Conservation (phyloP, 148 eudicot species). For the Fagopyrum tataricum region DNA sequence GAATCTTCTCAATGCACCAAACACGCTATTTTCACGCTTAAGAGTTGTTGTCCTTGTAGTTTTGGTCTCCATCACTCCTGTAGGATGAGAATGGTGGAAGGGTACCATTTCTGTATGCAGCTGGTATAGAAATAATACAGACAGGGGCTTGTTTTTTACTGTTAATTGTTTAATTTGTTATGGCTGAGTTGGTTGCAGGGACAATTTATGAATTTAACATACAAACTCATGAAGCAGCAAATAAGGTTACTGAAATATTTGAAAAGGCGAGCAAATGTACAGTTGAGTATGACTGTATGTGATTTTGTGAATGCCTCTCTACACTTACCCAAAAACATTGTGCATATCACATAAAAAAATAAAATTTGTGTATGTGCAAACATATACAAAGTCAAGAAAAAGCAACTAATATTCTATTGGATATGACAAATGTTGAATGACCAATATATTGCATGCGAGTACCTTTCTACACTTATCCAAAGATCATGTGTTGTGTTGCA, state of each 20-base stretch:
- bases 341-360: not conserved
- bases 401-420: not conserved
- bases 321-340: not conserved
- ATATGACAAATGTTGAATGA: not conserved
- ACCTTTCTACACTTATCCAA: not conserved
- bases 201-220: not conserved
- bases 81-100: too few species aligned
- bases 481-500: not conserved
- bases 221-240: not conserved
- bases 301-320: not conserved
- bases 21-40: too few species aligned
- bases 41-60: too few species aligned
- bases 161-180: too few species aligned
- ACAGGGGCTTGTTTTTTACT: not conserved
- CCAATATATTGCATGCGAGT: not conserved
- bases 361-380: not conserved
- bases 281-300: too few species aligned
- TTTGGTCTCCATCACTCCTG: not conserved
- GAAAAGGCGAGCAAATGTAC: too few species aligned
- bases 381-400: not conserved
- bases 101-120: not conserved
- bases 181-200: not conserved
- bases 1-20: not conserved
- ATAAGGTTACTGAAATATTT: too few species aligned
- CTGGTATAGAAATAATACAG: not conserved